These are phyloP conservation scores for Galerina marginata DNA, from an alignment of 768 basidiomycete genomes.

Conservation along the genomic window DNA sequence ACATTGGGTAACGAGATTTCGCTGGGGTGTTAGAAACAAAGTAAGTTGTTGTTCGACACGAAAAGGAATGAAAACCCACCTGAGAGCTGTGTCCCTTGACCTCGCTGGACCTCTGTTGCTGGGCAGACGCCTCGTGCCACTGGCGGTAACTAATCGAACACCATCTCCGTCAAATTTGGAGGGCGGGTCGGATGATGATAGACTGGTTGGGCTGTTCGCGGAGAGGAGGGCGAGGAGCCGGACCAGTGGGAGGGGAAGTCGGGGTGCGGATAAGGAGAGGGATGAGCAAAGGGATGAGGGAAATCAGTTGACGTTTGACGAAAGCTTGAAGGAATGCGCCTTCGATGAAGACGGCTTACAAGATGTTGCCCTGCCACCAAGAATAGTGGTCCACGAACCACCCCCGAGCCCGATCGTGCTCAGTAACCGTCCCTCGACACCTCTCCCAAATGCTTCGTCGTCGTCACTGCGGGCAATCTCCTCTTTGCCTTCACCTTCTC, in stretches of 20 bases:
- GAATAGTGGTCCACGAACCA: background rate
- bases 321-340: too few species aligned
- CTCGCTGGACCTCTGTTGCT: constrained; percentile 15
- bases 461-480: constrained; percentile 14
- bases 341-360: too few species aligned
- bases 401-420: constrained; percentile 22
- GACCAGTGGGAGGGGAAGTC: background rate
- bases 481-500: constrained; percentile 17
- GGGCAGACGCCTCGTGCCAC: constrained; percentile 15
- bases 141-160: constrained; percentile 31
- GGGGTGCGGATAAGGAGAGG: background rate
- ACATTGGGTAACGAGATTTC: too few species aligned
- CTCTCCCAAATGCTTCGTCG: constrained; percentile 9
- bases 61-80: too few species aligned
- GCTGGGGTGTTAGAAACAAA: too few species aligned
- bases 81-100: constrained; percentile 20
- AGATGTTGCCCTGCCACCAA: too few species aligned
- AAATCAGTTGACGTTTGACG: background rate
- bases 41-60: too few species aligned
- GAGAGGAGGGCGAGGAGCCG: background rate
- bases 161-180: constrained; percentile 26
- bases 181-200: constrained; percentile 5
- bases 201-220: background rate
- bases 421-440: constrained; percentile 21
- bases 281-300: background rate